Conservation (phyloP, 1,139 yeast genomes). For the Taphrina confusa region DNA sequence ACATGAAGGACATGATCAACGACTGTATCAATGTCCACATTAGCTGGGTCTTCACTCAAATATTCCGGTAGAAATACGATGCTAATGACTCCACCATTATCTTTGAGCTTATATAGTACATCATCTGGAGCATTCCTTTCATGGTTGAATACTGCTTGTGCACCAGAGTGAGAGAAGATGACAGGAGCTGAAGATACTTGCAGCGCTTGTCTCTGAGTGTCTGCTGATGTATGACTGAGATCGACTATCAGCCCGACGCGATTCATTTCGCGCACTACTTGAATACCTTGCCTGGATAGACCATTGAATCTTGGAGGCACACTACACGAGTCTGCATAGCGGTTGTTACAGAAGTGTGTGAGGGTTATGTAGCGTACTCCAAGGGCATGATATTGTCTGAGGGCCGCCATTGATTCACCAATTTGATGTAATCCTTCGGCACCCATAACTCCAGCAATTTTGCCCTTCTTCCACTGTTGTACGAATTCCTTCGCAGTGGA, state of each 20-base stretch:
- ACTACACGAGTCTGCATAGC: constrained; percentile 59
- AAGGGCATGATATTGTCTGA: constrained; percentile 53
- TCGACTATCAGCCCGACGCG: constrained; percentile 59
- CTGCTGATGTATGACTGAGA: constrained; percentile 55
- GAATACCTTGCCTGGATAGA: constrained; percentile 50
- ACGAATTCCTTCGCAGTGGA: constrained; percentile 50
- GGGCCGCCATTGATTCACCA: constrained; percentile 54
- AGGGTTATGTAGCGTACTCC: constrained; percentile 58
- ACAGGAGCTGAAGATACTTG: constrained; percentile 54
- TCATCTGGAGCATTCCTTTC: constrained; percentile 57
- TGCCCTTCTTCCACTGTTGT: constrained; percentile 45
- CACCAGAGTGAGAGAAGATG: constrained; percentile 56
- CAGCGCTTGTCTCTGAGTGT: constrained; percentile 55
- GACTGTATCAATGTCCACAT: constrained; percentile 54
- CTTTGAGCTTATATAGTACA: constrained; percentile 49
- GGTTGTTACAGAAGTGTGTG: constrained; percentile 60
- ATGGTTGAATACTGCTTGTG: constrained; percentile 50
- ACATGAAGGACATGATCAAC: constrained; percentile 53
- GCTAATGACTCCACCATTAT: constrained; percentile 55
- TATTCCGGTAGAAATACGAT: constrained; percentile 54
- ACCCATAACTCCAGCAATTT: constrained; percentile 55
- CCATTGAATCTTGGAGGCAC: constrained; percentile 49
- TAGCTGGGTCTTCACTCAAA: constrained; percentile 44
- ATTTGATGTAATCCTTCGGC: constrained; percentile 59
- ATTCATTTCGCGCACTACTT: constrained; percentile 52